phyloP scores from a whole-genome alignment of 1,284 basidiomycete species.

The Cryptococcus sp. region DNA sequence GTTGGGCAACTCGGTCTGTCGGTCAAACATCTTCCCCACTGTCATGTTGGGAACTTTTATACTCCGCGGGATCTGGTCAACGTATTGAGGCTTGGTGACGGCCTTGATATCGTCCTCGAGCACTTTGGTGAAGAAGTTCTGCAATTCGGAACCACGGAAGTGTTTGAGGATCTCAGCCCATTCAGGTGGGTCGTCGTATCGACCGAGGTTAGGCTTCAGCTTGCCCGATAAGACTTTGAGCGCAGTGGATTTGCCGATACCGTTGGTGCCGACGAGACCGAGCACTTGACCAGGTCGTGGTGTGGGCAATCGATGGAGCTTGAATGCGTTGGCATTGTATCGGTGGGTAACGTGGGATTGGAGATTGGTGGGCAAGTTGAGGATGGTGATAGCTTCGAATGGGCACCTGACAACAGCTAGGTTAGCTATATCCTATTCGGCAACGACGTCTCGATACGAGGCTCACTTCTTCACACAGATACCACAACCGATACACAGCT shows the following conservation, averaged over 20 bases:
- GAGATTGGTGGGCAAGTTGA: conserved; percentile 94
- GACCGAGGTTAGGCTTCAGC: conserved; percentile 69
- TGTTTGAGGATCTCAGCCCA: conserved; percentile 98
- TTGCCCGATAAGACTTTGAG: conserved; percentile 94
- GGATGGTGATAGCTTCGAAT: conserved; percentile 95
- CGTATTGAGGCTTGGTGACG: conserved; percentile 97
- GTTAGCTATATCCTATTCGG: no score
- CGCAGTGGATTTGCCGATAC: conserved; percentile 97
- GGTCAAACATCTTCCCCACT: conserved; percentile 83
- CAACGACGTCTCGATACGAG: neutral
- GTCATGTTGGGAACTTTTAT: conserved; percentile 82
- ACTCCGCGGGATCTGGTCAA: conserved; percentile 93
- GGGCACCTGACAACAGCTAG: conserved; percentile 68
- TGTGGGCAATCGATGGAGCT: conserved; percentile 92
- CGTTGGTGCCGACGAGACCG: conserved; percentile 94
- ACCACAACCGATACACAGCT: conserved; percentile 95
- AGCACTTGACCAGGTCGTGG: conserved; percentile 94
- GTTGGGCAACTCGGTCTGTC: conserved; percentile 62
- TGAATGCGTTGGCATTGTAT: conserved; percentile 96
- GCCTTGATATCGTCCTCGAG: conserved; percentile 96
- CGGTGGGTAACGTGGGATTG: conserved; percentile 93
- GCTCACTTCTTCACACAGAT: conserved; percentile 96
- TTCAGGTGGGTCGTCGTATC: conserved; percentile 76
- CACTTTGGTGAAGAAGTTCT: conserved; percentile 99
- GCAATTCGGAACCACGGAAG: conserved; percentile 93